Evolutionary conservation across 1,139 yeast genomes (phyloP), one percentile per base, ranked within the genome.

Genomic region (Saccharomycopsis phalli): DNA sequence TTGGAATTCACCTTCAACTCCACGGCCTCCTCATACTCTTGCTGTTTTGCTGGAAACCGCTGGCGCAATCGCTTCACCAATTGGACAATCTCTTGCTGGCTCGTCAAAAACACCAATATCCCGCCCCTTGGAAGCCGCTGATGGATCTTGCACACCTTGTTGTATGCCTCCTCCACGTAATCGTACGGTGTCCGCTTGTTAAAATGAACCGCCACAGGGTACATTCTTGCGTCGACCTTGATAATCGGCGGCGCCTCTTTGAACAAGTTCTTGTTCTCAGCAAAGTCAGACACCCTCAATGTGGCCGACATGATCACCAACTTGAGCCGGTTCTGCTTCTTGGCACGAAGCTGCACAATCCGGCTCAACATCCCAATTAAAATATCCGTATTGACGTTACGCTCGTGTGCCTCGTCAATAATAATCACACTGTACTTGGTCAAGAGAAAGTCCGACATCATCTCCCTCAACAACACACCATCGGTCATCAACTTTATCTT

Each of bases 381-480:
- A 40, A 93, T 88, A 62, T 93, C 99, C 0, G 99, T 93, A 54
- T 91, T 93, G 47, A 88, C 78, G 54, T 87, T 88, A 55, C 99
- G 74, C 58, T 93, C 98, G 58, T 93, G 99, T 0, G 99, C 99
- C 60, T 91, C 99, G 64, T 93, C 99, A 47, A 93, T 84, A 26
- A 93, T 72, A 33, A 93, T 69, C 1, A 82, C 79, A 1, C 96
- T 86, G 57, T 93, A 93, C 54, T 83, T 84, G 28, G 73, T 69
- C 37, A 93, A 65, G 49, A 80, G 62, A 50, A 91, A 81, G 53
- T 93, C 98, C 0, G 75, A 65, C 79, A 91, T 81, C 81, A 93
- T 77, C 59, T 93, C 99, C 51, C 97, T 69, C 27, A 93, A 63
- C 40, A 93, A 63, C 32, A 93, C 95, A 75, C 99, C 99, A 66